These are phyloP conservation scores for Cladosporium austrohemisphaericum DNA, from an alignment of 2,329 filamentous ascomycete species.

Conservation along the genomic window DNA sequence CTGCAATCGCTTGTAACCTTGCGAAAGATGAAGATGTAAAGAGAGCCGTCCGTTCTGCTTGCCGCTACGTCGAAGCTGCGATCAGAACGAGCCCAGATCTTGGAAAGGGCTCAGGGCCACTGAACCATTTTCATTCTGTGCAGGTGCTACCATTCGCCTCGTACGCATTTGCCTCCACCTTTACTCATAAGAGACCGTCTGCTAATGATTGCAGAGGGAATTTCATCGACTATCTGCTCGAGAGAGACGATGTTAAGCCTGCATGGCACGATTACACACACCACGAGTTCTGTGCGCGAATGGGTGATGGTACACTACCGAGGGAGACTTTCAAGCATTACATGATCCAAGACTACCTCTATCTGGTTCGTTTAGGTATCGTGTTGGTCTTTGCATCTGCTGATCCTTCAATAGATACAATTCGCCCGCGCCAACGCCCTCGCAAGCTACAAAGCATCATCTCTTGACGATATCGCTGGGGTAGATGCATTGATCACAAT, in stretches of 20 bases:
- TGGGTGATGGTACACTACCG: constrained; percentile 73
- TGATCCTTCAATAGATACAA: constrained; percentile 57
- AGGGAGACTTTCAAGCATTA: constrained; percentile 80
- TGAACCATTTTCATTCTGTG: constrained; percentile 75
- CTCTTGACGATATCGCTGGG: constrained; percentile 66
- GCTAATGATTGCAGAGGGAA: constrained; percentile 47
- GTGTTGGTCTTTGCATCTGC: not conserved
- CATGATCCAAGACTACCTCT: constrained; percentile 88
- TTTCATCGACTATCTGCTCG: constrained; percentile 79
- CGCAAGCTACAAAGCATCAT: constrained; percentile 77
- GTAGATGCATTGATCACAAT: no score
- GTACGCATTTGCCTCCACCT: constrained; percentile 40
- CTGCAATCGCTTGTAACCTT: constrained; percentile 72
- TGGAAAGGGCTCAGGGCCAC: constrained; percentile 65
- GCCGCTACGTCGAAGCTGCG: constrained; percentile 66
- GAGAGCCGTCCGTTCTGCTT: constrained; percentile 63
- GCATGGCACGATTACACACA: constrained; percentile 74
- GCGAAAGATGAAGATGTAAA: constrained; percentile 56
- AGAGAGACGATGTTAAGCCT: constrained; percentile 66
- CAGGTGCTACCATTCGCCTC: constrained; percentile 66
- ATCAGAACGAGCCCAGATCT: constrained; percentile 62
- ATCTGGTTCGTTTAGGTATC: constrained; percentile 48
- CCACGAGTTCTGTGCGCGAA: constrained; percentile 74
- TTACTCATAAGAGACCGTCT: not conserved
- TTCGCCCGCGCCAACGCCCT: constrained; percentile 84